phyloP scores from a whole-genome alignment of 2,329 filamentous ascomycete genomes.

The Daldinia eschscholtzii region DNA sequence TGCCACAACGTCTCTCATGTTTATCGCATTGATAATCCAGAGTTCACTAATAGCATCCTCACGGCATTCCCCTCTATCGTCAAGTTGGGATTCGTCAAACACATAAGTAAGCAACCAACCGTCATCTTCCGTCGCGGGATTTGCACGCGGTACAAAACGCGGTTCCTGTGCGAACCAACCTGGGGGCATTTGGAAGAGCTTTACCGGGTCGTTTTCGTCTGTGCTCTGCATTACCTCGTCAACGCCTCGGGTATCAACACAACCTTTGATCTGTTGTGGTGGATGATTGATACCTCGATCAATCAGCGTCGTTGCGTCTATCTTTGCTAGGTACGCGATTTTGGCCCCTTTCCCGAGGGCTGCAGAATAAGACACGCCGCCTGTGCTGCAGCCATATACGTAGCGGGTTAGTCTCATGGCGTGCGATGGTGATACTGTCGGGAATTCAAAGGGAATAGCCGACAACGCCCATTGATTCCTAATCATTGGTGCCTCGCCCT shows the following conservation, averaged over 20 bases:
- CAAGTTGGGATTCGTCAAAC: conserved; percentile 75
- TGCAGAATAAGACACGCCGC: conserved; percentile 64
- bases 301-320: conserved; percentile 69
- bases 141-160: conserved; percentile 68
- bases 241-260: conserved; percentile 70
- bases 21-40: conserved; percentile 75
- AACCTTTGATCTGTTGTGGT: conserved; percentile 67
- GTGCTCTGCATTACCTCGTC: conserved; percentile 62
- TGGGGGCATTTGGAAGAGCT: conserved; percentile 70
- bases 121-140: conserved; percentile 67
- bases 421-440: conserved; percentile 65
- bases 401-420: conserved; percentile 71
- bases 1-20: conserved; percentile 72
- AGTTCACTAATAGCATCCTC: conserved; percentile 68
- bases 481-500: conserved; percentile 56
- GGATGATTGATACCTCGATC: conserved; percentile 61
- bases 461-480: conserved; percentile 74
- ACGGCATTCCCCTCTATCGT: conserved; percentile 61
- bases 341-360: conserved; percentile 74
- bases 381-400: conserved; percentile 76
- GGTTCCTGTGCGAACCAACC: conserved; percentile 76
- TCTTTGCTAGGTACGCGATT: conserved; percentile 74
- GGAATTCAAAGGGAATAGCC: conserved; percentile 76
- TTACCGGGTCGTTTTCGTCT: conserved; percentile 67
- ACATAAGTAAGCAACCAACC: conserved; percentile 77